Conservation (phyloP, 805 yeast genomes). For the Helenozyma baotianmanensis region DNA sequence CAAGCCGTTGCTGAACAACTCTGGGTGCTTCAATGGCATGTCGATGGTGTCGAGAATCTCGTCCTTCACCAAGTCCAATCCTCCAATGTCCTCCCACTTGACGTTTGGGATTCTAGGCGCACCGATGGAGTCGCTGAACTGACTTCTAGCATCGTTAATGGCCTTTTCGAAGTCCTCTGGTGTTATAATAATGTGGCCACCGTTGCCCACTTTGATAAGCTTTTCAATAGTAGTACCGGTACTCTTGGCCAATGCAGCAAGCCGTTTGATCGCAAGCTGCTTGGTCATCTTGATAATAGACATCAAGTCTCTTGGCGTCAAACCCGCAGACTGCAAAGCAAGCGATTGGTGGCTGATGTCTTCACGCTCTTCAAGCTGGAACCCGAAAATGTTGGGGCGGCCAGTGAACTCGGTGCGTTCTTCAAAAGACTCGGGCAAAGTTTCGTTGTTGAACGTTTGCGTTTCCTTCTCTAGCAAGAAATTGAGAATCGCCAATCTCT, state of each 20-base stretch:
- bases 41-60: constrained; percentile 95
- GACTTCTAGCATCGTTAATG: constrained; percentile 75
- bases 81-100: constrained; percentile 97
- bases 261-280: constrained; percentile 48
- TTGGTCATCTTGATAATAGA: constrained; percentile 69
- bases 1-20: constrained; percentile 79
- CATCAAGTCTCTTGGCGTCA: constrained; percentile 76
- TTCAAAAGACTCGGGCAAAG: constrained; percentile 14
- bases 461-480: constrained; percentile 36
- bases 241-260: constrained; percentile 29
- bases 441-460: constrained; percentile 4
- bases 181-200: constrained; percentile 49
- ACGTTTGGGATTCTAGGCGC: constrained; percentile 96
- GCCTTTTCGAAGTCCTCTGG: constrained; percentile 66
- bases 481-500: constrained; percentile 60
- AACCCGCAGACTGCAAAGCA: constrained; percentile 87
- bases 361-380: constrained; percentile 23
- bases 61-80: constrained; percentile 82
- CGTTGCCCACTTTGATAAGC: constrained; percentile 43
- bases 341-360: constrained; percentile 51
- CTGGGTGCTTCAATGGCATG: constrained; percentile 92
- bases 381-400: constrained; percentile 11
- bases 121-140: constrained; percentile 90
- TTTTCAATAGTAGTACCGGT: constrained; percentile 17
- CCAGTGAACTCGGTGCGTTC: constrained; percentile 18